Conservation (phyloP, 345 rosid species). For the Citrus medica region DNA sequence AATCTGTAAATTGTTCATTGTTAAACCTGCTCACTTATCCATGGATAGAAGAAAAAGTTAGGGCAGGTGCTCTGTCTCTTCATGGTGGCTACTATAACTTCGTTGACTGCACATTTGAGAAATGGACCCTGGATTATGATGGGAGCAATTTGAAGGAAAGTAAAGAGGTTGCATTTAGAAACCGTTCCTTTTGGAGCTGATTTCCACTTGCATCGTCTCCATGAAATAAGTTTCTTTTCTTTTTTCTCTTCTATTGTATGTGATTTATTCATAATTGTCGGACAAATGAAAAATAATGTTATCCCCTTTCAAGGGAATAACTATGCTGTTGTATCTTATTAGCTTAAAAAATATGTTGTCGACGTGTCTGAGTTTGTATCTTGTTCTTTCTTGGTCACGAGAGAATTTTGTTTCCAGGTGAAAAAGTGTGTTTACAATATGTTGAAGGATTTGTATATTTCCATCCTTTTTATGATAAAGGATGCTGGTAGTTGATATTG, state of each 20-base stretch:
- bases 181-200: constrained; percentile 64
- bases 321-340: background rate
- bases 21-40: constrained; percentile 77
- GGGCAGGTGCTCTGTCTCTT: constrained; percentile 50
- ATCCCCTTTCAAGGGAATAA: constrained; percentile 11
- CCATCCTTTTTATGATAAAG: background rate
- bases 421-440: background rate
- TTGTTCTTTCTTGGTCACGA: background rate
- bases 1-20: constrained; percentile 72
- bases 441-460: background rate
- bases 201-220: background rate
- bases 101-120: constrained; percentile 80
- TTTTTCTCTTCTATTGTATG: background rate
- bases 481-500: background rate
- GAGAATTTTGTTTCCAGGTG: background rate
- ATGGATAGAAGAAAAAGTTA: constrained; percentile 88
- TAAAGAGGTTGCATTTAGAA: constrained; percentile 41
- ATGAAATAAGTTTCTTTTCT: background rate
- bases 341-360: background rate
- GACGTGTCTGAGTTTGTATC: background rate
- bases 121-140: constrained; percentile 82
- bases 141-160: constrained; percentile 36
- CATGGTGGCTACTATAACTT: constrained; percentile 95
- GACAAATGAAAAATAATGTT: constrained; percentile 12
- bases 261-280: constrained; percentile 8